Base-by-base conservation (phyloP, 1,284 basidiomycete genomes). In the Bondarzewia mesenterica region DNA sequence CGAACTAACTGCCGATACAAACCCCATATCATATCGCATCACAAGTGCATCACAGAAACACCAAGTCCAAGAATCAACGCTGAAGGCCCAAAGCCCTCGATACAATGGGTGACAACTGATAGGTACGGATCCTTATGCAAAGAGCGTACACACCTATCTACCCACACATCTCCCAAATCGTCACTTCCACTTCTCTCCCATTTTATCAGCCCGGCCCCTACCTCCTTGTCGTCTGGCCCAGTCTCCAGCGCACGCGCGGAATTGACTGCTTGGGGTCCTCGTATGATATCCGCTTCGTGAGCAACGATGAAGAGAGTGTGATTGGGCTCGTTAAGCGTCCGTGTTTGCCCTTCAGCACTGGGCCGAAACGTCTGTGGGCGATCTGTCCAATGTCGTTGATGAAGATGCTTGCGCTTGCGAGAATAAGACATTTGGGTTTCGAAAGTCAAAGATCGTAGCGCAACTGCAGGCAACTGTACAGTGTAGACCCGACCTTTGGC, bases 211-310 rank as follows among this genome's bases (percentile, higher is more conserved):
- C 69, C 74, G 39, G 65, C 67, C 14, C 71, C 72, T 25, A 64
- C 57, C 26, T 29, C 25, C 26, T 25, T 52, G 44, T 41, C 36
- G 52, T 55, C 8, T 44, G 38, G 47, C 48, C 27, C 44, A 54
- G 48, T 22, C 54, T 83, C 79, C 20, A 82, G 67, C 18, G 77
- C 70, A 15, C 62, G 60, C 0, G 75, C 76, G 2, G 73, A 61
- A 8, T 63, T 57, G 5, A 54, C 54, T 3, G 73, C 75, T 20
- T 63, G 61, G 0, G 75, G 68, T 4, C 80, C 78, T 26, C 68
- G 71, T 1, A 77, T 59, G 29, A 88, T 57, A 50, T 84, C 80
- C 4, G 82, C 82, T 63, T 88, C 85, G 54, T 85, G 70, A 0
- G 80, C 84, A 55, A 80, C 77, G 41, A 85, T 70, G 56, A 70